Percentiles rank a stretch among this genome's conserved stretches.
Evolutionary conservation across 169 alveolate genomes (phyloP).

Genomic region (Plasmodium gonderi): DNA sequence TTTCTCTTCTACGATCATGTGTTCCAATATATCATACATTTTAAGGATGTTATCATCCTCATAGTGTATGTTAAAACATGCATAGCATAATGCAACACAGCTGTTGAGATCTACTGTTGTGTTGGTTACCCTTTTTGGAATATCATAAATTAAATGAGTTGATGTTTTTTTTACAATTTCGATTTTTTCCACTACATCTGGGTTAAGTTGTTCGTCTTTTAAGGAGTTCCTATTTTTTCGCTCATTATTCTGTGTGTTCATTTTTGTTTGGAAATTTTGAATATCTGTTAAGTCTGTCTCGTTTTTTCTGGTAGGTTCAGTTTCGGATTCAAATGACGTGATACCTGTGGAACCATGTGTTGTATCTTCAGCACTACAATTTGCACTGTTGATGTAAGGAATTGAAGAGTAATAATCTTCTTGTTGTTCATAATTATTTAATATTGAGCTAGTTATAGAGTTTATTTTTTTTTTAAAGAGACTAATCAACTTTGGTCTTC

Average conservation of each 20-base stretch:
- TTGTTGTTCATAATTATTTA: not conserved
- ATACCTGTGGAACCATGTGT: no score
- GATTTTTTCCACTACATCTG: no score
- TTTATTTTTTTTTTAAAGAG: slow-evolving; percentile 67
- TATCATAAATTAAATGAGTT: not conserved
- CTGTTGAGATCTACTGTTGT: slow-evolving; percentile 37
- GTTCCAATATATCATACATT: slow-evolving; percentile 57
- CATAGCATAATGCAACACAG: slow-evolving; percentile 59
- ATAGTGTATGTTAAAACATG: slow-evolving; percentile 67
- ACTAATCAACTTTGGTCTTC: slow-evolving; percentile 49
- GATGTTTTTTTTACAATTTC: not conserved
- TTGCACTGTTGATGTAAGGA: not conserved
- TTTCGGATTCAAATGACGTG: no score
- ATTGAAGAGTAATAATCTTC: not conserved
- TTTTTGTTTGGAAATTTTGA: no score
- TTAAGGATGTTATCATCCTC: slow-evolving; percentile 61
- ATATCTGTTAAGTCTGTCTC: no score
- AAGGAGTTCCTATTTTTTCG: no score
- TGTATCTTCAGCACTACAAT: no score
- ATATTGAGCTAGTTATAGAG: slow-evolving; percentile 40
- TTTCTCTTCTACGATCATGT: slow-evolving; percentile 51
- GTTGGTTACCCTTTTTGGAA: not conserved
- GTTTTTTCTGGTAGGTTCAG: no score
- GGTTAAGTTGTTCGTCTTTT: no score
- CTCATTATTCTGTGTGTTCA: no score